Conservation (phyloP, 2,329 filamentous ascomycete genomes). For the Onygena corvina region DNA sequence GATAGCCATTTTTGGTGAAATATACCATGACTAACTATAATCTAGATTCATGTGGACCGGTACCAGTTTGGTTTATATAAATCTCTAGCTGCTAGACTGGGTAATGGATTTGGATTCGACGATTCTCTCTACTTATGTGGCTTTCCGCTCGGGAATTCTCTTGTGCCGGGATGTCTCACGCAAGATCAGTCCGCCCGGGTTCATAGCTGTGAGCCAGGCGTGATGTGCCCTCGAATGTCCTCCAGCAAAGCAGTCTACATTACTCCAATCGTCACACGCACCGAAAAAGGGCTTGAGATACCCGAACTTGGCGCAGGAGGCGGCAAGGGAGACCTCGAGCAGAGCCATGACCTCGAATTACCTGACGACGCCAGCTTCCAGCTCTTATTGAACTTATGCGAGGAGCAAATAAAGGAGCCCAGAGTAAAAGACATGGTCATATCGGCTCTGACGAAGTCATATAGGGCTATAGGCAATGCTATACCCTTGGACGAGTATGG, state of each 20-base stretch:
- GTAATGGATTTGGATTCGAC: constrained; percentile 32
- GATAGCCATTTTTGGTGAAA: not conserved
- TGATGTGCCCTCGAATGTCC: constrained; percentile 33
- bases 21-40: constrained; percentile 11
- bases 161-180: constrained; percentile 61
- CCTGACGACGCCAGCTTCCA: constrained; percentile 38
- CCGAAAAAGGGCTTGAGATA: constrained; percentile 49
- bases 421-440: constrained; percentile 21
- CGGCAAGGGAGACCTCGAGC: constrained; percentile 61
- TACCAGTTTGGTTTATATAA: constrained; percentile 67
- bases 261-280: constrained; percentile 56
- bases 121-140: constrained; percentile 61
- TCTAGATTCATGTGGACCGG: constrained; percentile 63
- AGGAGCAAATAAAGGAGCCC: constrained; percentile 26
- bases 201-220: constrained; percentile 73
- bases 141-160: constrained; percentile 60
- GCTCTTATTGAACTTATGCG: constrained; percentile 44
- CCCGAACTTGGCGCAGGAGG: constrained; percentile 67
- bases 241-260: constrained; percentile 56
- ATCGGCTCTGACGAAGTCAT: constrained; percentile 24
- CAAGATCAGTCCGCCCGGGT: constrained; percentile 45
- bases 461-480: constrained; percentile 24
- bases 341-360: constrained; percentile 53
- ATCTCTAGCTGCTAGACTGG: constrained; percentile 42
- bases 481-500: constrained; percentile 31